A percentile compares a stretch with the other conserved stretches of the same genome.
phyloP scores from a whole-genome alignment of 2,329 filamentous ascomycete genomes.

The Aspergillus clavatus region DNA sequence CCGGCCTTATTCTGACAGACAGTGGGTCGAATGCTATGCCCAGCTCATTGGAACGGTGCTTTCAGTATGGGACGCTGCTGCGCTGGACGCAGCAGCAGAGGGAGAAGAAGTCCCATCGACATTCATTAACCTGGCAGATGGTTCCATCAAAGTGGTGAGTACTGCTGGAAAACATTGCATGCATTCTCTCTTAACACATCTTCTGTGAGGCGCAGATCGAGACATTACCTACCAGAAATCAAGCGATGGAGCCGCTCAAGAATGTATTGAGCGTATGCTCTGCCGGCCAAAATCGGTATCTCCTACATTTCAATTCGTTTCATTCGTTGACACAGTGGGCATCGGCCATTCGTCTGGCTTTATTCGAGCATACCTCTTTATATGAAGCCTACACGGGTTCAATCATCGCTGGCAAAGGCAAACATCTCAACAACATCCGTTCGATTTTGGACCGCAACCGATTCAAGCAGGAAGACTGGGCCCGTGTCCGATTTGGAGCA shows the following conservation, averaged over 20 bases:
- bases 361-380: slow-evolving; percentile 88
- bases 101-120: slow-evolving; percentile 81
- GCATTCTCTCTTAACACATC: slow-evolving; percentile 3
- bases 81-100: slow-evolving; percentile 80
- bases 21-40: slow-evolving; percentile 95
- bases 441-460: slow-evolving; percentile 77
- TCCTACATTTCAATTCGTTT: slow-evolving; percentile 93
- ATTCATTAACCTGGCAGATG: slow-evolving; percentile 96
- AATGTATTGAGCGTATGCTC: slow-evolving; percentile 96
- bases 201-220: slow-evolving; percentile 61
- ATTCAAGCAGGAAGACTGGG: slow-evolving; percentile 84
- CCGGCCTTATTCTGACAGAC: slow-evolving; percentile 75
- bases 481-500: slow-evolving; percentile 87
- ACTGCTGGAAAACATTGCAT: too few species aligned
- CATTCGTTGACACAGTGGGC: slow-evolving; percentile 95
- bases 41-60: slow-evolving; percentile 93
- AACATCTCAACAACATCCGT: slow-evolving; percentile 81
- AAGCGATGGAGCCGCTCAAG: slow-evolving; percentile 73
- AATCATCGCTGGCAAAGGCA: slow-evolving; percentile 90
- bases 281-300: slow-evolving; percentile 88
- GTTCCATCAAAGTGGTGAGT: slow-evolving; percentile 92
- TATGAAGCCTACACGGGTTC: slow-evolving; percentile 97
- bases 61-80: slow-evolving; percentile 91
- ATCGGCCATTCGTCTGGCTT: slow-evolving; percentile 82
- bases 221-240: slow-evolving; percentile 76